These are phyloP conservation scores for Pezizomycotina sp. DNA, from an alignment of 2,329 filamentous ascomycete genomes.

Conservation along the genomic window DNA sequence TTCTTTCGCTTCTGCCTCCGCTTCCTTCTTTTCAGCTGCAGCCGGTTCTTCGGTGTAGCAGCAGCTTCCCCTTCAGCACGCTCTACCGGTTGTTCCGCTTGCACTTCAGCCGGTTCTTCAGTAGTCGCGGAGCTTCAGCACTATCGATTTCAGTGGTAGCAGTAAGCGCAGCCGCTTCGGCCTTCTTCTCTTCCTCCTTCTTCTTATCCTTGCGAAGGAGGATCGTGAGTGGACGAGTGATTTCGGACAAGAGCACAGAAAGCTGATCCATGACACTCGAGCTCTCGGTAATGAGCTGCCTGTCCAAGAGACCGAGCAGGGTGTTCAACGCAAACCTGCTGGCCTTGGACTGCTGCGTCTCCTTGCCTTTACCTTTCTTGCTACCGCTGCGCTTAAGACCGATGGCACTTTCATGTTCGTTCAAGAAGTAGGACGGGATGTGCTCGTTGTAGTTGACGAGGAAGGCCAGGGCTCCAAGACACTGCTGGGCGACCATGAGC, in stretches of 20 bases:
- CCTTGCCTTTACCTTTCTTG: constrained; percentile 77
- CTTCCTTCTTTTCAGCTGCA: constrained; percentile 23
- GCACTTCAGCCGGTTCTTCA: no score
- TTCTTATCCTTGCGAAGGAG: constrained; percentile 73
- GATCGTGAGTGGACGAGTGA: constrained; percentile 70
- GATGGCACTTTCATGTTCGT: constrained; percentile 70
- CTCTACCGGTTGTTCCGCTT: neutral
- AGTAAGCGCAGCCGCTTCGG: constrained; percentile 24
- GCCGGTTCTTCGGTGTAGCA: constrained; percentile 8
- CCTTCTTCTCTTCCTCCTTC: constrained; percentile 36
- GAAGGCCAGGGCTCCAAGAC: constrained; percentile 67
- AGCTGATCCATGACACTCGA: constrained; percentile 92
- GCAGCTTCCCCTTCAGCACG: constrained; percentile 1
- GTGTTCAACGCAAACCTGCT: constrained; percentile 86
- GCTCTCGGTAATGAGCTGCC: constrained; percentile 92
- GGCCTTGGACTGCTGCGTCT: constrained; percentile 44
- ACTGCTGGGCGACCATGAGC: constrained; percentile 88
- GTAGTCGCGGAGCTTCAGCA: neutral
- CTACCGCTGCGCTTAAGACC: constrained; percentile 55
- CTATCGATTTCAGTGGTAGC: constrained; percentile 3
- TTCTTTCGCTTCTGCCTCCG: constrained; percentile 29
- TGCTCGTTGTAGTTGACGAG: constrained; percentile 72
- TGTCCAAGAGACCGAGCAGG: constrained; percentile 69
- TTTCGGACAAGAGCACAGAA: constrained; percentile 68
- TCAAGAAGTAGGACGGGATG: constrained; percentile 80